phyloP scores from a whole-genome alignment of 352 stramenopile genomes.

The Phytopythium litorale region DNA sequence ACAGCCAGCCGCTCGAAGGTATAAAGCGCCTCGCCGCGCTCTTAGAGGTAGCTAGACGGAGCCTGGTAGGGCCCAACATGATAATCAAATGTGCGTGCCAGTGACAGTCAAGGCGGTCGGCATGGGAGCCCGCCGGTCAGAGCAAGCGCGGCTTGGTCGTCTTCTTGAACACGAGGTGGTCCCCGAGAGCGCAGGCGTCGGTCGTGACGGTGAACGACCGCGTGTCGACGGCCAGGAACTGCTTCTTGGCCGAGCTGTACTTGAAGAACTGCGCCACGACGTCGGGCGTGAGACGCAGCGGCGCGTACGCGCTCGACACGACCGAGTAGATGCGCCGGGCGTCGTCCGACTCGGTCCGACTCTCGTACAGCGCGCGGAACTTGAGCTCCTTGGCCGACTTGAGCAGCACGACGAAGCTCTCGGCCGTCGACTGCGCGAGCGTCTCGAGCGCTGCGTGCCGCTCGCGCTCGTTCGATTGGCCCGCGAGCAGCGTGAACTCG shows the following conservation, averaged over 20 bases:
- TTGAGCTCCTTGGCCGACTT: constrained; percentile 72
- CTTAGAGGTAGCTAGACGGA: not conserved
- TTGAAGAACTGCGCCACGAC: constrained; percentile 74
- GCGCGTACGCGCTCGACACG: constrained; percentile 21
- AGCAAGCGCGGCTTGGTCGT: constrained; percentile 15
- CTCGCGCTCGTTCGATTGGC: constrained; percentile 55
- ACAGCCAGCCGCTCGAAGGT: not conserved
- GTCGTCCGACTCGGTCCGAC: constrained; percentile 36
- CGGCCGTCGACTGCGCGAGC: constrained; percentile 35
- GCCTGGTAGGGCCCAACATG: not conserved
- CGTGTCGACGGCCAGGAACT: constrained; percentile 60
- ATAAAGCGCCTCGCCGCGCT: constrained; percentile 3
- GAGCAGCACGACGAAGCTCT: constrained; percentile 77
- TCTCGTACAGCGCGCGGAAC: constrained; percentile 73
- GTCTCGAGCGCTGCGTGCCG: constrained; percentile 37
- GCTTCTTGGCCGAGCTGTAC: constrained; percentile 84
- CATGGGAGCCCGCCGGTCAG: not conserved
- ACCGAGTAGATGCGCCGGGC: constrained; percentile 42
- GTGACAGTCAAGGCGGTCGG: not conserved
- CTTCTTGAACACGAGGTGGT: constrained; percentile 53
- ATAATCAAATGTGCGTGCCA: not conserved
- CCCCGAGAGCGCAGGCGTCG: constrained; percentile 58
- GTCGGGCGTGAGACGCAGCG: constrained; percentile 21
- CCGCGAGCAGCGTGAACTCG: constrained; percentile 70
- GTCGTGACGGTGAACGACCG: constrained; percentile 72